Conservation (phyloP, 176 grass and related monocot genomes). For the maize (Zea mays) region DNA sequence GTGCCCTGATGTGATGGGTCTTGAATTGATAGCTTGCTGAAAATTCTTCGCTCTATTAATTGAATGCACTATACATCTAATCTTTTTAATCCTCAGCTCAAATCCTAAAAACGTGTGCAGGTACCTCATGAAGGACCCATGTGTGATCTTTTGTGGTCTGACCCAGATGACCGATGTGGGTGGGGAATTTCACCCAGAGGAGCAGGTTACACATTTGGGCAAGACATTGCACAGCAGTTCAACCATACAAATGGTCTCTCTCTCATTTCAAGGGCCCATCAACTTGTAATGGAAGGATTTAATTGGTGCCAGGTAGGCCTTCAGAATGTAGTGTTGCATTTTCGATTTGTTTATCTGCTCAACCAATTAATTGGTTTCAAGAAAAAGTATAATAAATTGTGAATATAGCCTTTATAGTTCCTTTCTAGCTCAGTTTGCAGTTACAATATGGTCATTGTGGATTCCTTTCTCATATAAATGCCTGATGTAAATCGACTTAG, state of each 20-base stretch:
- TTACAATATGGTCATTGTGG: not conserved
- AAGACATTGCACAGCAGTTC: constrained; percentile 93
- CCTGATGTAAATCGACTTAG: not conserved
- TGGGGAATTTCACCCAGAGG: constrained; percentile 99
- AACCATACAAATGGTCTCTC: constrained; percentile 94
- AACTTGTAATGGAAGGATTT: constrained; percentile 99
- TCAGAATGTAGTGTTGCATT: constrained; percentile 3
- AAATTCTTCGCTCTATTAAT: not conserved
- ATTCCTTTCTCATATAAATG: constrained; percentile 15
- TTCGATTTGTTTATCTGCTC: not conserved
- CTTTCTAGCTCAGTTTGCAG: not conserved
- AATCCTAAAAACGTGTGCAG: constrained; percentile 42
- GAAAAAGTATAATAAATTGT: not conserved
- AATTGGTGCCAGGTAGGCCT: constrained; percentile 92
- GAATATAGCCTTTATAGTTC: not conserved
- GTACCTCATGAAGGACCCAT: constrained; percentile 99
- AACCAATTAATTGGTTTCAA: not conserved
- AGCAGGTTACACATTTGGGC: constrained; percentile 95
- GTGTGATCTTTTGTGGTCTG: constrained; percentile 98
- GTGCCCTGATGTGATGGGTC: constrained; percentile 8
- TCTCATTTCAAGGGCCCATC: constrained; percentile 90
- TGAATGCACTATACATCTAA: not conserved
- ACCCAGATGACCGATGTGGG: constrained; percentile 93
- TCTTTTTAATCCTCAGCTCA: constrained; percentile 9
- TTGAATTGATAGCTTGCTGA: not conserved